Base-by-base conservation (phyloP, 2,329 filamentous ascomycete genomes). In the Fusarium piperis region DNA sequence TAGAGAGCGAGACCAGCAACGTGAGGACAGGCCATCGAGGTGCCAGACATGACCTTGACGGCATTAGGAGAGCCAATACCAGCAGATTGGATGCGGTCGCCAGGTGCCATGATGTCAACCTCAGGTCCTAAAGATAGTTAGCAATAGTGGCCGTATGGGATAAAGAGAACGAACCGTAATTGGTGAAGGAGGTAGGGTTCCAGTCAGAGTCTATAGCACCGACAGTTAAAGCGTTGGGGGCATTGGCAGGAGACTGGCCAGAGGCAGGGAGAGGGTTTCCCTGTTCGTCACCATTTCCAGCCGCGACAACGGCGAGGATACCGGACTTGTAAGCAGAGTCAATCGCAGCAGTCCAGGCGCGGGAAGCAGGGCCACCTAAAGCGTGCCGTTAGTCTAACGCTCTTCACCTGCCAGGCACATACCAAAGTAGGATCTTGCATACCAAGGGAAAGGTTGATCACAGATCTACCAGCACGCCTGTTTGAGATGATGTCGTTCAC, bases 1-100 rank as follows among this genome's bases (percentile, higher is more conserved):
- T 88, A 89, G 2, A 84, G 79, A 3, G 83, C 86, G 1, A 89
- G 72, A 1, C 87, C 87, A n/a, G 84, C 82, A 59, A 89, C 81
- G 64, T 88, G 85, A 3, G 87, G 87, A 10, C 82, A 78, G 11
- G 87, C 84, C 85, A 88, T 88, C 0, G 83, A 87, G 3, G 87
- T 90, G 23, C 88, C 87, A 2, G 80, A 83, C 56, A 85, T 79
- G 2, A 70, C 78, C 28, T 78, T 76, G 32, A 70, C 80, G 15
- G 84, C 82, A 13, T 75, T 65, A 59, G 78, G 80, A 53, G 77
- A 87, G 4, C 52, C 60, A 8, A 62, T 51, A 0, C 59, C 65
- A 0, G 85, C 72, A 3, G 84, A 86, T 0, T 83, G 11, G 30
- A 87, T 76, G 16, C 63, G 68, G 6, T 81, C 78, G 5, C 85